Base-by-base conservation (phyloP, 169 alveolate genomes). In the Plasmodium gallinaceum region DNA sequence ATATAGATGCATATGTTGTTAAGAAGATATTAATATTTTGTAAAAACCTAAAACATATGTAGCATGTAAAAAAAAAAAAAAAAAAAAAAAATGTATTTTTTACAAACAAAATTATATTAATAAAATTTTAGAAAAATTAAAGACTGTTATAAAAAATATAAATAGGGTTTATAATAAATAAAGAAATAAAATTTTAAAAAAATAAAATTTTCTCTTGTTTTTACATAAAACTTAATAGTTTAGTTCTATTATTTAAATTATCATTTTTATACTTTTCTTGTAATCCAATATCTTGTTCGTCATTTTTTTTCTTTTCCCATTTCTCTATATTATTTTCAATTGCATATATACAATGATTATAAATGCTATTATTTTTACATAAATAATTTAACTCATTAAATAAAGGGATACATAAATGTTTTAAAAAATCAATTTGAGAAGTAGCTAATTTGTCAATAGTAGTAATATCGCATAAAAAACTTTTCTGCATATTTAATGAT, bases 381-480 rank as follows among this genome's bases (percentile, higher is more conserved):
- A 78, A 64, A 54, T 37, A 78, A 48, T 78, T 78, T 51, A 78
- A 42, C 14, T 78, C 89, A 14, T 57, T 78, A 43, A 64, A 78
- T 39, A 78, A 60, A 65, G 89, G 89, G 16, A 54, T 42, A 12
- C 89, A 78, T 69, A 78, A 78, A 78, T 78, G 89, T 39, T 93
- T 80, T 85, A 91, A 88, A 75, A 93, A 93, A 16, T 88, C 93
- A 51, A 93, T 88, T 64, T 93, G 96, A 0, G 95, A 88, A 43
- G 51, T 62, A 39, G 96, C 92, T 48, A 93, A 75, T 37, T 93
- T 92, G 26, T 75, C 88, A 32, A 92, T 76, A 48, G 93, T 57
- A 20, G 74, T 88, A 62, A 93, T 74, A 88, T 93, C 96, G 73
- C 89, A 93, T 61, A 93, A 85, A 48, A 92, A 74, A 16, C 92